Base-by-base conservation (phyloP, 257 asterid genomes). In the Solanum arcanum region DNA sequence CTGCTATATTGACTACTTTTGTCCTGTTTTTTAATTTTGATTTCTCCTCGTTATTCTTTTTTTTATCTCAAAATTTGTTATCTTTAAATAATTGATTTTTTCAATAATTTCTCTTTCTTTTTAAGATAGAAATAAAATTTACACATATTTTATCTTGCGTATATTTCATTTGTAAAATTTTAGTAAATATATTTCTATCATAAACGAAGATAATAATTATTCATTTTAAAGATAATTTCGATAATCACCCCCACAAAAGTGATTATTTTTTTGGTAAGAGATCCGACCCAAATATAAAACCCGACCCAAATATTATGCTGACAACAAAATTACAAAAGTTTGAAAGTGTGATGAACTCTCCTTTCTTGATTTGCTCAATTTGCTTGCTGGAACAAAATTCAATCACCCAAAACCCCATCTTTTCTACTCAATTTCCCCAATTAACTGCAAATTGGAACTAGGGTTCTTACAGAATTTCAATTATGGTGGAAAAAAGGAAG, bases 401-500 rank as follows among this genome's bases (percentile, higher is more conserved):
- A 46, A 44, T 25, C 64, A 44, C 84, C 70, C 12, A 2, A 77
- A 77, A 8, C 1, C 7, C 7, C 64, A 35, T 18, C 42, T 77
- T 78, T 74, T 76, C 35, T 12, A 27, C 35, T 31, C 12, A 23
- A 31, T 52, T 52, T 49, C 13, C 23, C 44, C 37, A 25, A 1
- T 1, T 42, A 7, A 33, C 60, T 46, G 52, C 49, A 47, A 68
- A 56, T 87, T 60, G 66, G 15, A 41, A 44, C 66, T 81, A 87
- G 94, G 90, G 91, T 66, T 91, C 41, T 47, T 88, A 20, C 81
- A 87, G 74, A 72, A 42, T 0, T 76, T 27, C 66, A 78, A 27
- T 23, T 86, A 93, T 95, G 98, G 97, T 91, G 91, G 95, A 90
- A 91, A 93, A 94, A 89, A 92, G 92, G 92, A 94, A 91, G 90